Evolutionary conservation across 495 filamentous ascomycete species (phyloP).

Genomic region (Aspergillus avenaceus): DNA sequence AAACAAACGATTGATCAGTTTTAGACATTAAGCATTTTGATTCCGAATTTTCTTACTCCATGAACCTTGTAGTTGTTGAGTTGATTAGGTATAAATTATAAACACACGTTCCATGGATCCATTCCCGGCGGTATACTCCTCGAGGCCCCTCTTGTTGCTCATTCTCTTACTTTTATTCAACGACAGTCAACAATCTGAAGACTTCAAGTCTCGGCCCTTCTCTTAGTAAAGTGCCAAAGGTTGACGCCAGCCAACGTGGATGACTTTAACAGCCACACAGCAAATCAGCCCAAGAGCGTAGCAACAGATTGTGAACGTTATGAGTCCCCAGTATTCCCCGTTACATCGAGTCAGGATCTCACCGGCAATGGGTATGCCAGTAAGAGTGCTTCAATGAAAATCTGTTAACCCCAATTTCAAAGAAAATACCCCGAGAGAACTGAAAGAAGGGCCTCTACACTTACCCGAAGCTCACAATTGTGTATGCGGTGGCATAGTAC

Average conservation of each 20-base stretch:
- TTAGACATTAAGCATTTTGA: neutral
- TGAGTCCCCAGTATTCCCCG: slow-evolving; percentile 59
- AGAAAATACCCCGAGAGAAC: neutral
- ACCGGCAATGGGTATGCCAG: slow-evolving; percentile 85
- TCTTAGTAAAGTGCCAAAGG: slow-evolving; percentile 39
- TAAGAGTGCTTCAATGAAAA: slow-evolving; percentile 53
- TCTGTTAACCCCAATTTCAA: slow-evolving; percentile 4
- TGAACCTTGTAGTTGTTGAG: too few species aligned
- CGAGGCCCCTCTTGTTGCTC: too few species aligned
- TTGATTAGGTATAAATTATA: too few species aligned
- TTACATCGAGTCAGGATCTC: slow-evolving; percentile 54
- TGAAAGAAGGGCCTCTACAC: too few species aligned
- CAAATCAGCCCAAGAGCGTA: slow-evolving; percentile 59
- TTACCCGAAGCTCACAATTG: slow-evolving; percentile 80
- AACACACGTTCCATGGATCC: too few species aligned
- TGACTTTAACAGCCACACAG: slow-evolving; percentile 57
- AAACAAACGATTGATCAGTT: neutral
- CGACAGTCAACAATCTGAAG: too few species aligned
- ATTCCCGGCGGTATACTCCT: too few species aligned
- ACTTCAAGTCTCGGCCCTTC: neutral
- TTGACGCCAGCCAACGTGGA: slow-evolving; percentile 64
- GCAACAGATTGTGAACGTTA: slow-evolving; percentile 61
- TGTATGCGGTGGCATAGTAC: slow-evolving; percentile 83
- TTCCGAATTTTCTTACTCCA: neutral
- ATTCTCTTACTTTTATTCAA: too few species aligned